Evolutionary conservation across 306 rosid genomes (phyloP), one percentile per base, ranked within the genome.

Genomic region (Cicer judaicum): DNA sequence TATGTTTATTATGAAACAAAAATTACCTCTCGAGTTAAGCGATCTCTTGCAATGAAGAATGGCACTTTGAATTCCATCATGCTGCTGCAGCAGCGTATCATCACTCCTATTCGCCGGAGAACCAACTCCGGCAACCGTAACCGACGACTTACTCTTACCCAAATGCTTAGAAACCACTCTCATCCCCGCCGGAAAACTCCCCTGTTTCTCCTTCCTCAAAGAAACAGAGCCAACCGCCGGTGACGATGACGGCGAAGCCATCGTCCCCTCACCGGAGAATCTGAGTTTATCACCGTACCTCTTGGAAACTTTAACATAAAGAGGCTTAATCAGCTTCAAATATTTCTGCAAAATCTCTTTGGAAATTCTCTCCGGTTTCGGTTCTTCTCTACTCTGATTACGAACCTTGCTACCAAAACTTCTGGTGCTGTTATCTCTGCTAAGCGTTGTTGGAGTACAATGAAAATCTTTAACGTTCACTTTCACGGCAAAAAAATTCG

Each of bases 31-130:
- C 1, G 90, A 82, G 53, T 86, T 88, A 52, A 84, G 86, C 2
- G 98, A 94, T 42, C 84, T 86, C 78, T 94, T 94, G 93, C 98
- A 94, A 72, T 94, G 97, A 15, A 94, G 82, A 65, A 94, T 94
- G 70, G 98, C 98, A 54, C 98, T 82, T 74, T 94, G 95, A 7
- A 94, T 94, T 24, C 97, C 98, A 83, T 91, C 97, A 49, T 88
- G 69, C 11, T 94, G 98, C 67, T 75, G 85, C 78, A 75, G 64
- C 62, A 91, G 78, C 48, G 98, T 87, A 60, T 94, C 98, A 59
- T 91, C 89, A 72, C 89, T 86, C 78, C 84, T 83, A 13, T 76
- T 87, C 57, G 81, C 84, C 62, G 88, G 84, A 38, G 83, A 72
- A 65, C 81, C 54, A 5, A 54, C 73, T 55, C 84, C 87, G 59